A percentile compares a stretch with the other conserved stretches of the same genome.
phyloP scores from a whole-genome alignment of 768 basidiomycete genomes.

The Daedalea quercina region DNA sequence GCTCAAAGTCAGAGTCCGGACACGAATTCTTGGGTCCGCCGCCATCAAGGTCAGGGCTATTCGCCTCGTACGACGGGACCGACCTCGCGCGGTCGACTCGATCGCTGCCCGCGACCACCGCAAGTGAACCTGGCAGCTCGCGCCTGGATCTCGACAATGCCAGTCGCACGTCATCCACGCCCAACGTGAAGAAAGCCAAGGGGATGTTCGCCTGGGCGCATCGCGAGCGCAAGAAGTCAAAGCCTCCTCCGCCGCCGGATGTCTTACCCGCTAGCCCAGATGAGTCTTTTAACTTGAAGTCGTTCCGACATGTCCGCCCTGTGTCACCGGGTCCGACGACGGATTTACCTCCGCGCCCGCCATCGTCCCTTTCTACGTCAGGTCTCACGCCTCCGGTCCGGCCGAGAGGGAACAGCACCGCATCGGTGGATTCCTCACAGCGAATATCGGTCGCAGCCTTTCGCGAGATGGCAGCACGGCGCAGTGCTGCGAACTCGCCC shows the following conservation, averaged over 20 bases:
- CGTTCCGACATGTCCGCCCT: slow-evolving; percentile 63
- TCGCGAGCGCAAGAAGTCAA: slow-evolving; percentile 33
- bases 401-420: slow-evolving; percentile 50
- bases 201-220: slow-evolving; percentile 39
- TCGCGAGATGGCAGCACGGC: slow-evolving; percentile 67
- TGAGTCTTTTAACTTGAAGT: slow-evolving; percentile 62
- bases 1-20: slow-evolving; percentile 39
- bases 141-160: not conserved
- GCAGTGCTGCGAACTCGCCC: slow-evolving; percentile 57
- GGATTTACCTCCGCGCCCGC: slow-evolving; percentile 20
- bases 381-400: slow-evolving; percentile 33
- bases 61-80: slow-evolving; percentile 51
- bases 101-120: slow-evolving; percentile 47
- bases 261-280: slow-evolving; percentile 13
- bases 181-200: slow-evolving; percentile 24
- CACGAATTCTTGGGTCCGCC: slow-evolving; percentile 42
- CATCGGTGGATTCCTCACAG: slow-evolving; percentile 63
- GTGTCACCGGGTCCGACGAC: slow-evolving; percentile 29
- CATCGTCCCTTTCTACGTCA: slow-evolving; percentile 11
- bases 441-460: slow-evolving; percentile 80
- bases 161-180: not conserved
- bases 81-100: slow-evolving; percentile 49
- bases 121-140: slow-evolving; percentile 8
- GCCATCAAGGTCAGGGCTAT: slow-evolving; percentile 58
- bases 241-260: slow-evolving; percentile 26